Evolutionary conservation across 208 protist genomes (phyloP).

Genomic region (Wallacemonas sp.): DNA sequence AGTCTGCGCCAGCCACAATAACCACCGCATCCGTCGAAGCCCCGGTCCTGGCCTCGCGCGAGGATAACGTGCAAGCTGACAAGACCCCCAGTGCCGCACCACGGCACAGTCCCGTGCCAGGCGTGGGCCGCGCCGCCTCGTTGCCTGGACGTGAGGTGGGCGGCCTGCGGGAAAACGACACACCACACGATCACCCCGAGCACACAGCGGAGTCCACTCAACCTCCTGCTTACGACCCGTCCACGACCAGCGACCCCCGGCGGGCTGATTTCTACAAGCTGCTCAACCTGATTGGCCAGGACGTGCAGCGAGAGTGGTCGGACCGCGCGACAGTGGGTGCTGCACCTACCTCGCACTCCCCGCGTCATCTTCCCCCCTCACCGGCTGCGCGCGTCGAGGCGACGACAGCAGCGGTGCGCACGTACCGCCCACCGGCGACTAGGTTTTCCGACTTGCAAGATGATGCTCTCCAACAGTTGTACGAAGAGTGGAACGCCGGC

Average conservation of each 20-base stretch:
- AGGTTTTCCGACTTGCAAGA: constrained; percentile 65
- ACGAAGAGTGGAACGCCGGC: constrained; percentile 38
- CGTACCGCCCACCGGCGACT: constrained; percentile 28
- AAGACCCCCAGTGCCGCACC: no score
- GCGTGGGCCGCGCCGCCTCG: no score
- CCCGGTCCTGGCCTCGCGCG: no score
- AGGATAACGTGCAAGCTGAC: no score
- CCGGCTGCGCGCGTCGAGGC: no score
- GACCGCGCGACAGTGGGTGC: neutral
- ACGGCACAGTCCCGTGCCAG: no score
- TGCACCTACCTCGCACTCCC: neutral
- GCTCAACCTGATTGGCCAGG: constrained; percentile 38
- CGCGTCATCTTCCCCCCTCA: no score
- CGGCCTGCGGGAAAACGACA: no score
- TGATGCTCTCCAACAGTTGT: constrained; percentile 63
- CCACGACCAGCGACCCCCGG: neutral
- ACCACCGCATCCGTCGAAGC: neutral
- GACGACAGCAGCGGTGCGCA: no score
- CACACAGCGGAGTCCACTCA: neutral
- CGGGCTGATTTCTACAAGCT: constrained; percentile 46
- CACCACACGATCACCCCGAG: neutral
- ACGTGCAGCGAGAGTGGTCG: constrained; percentile 28
- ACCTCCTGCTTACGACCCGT: neutral
- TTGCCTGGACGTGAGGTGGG: no score
- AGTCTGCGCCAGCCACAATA: neutral